These are phyloP conservation scores for Leccinum subtestaceum DNA, from an alignment of 768 basidiomycete species.

Conservation along the genomic window DNA sequence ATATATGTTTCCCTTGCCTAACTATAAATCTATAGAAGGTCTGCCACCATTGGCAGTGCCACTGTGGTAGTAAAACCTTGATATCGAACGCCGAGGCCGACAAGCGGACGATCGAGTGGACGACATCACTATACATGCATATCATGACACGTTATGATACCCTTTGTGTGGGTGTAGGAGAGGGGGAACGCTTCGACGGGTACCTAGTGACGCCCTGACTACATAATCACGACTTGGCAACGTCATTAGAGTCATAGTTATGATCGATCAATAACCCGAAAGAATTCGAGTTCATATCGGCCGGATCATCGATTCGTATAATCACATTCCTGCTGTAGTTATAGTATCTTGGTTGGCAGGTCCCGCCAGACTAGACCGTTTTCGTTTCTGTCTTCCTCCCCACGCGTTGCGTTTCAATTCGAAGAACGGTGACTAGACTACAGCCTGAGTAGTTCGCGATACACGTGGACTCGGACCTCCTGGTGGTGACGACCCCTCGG, in stretches of 20 bases:
- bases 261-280: neutral
- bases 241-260: neutral
- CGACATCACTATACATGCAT: neutral
- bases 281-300: neutral
- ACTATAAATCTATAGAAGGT: neutral
- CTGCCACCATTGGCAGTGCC: neutral
- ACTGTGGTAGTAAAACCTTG: neutral
- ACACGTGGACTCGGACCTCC: neutral
- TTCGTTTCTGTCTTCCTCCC: neutral
- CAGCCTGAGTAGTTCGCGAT: neutral
- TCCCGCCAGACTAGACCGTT: neutral
- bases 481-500: neutral
- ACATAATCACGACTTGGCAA: neutral
- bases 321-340: neutral
- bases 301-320: neutral
- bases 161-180: neutral
- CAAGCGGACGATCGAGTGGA: neutral
- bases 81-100: neutral
- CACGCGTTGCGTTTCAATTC: neutral
- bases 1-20: neutral
- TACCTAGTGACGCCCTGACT: neutral
- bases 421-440: neutral
- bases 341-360: too few species aligned
- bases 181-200: neutral
- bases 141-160: neutral